phyloP scores from a whole-genome alignment of 352 stramenopile species.

The Pilasporangium apinafurcum region DNA sequence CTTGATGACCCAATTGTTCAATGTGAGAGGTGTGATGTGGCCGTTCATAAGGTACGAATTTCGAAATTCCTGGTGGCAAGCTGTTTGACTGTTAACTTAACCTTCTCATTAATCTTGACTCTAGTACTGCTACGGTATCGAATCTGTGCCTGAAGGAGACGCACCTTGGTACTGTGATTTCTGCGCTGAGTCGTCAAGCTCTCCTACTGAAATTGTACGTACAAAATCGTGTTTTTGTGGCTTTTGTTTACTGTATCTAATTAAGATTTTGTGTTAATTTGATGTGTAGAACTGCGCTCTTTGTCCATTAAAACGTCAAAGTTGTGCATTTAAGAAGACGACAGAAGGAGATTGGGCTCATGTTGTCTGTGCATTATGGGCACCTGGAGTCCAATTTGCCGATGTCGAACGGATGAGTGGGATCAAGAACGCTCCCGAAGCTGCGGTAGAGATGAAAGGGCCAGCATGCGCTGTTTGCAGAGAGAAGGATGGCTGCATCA shows the following conservation, averaged over 20 bases:
- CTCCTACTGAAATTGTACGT: constrained; percentile 45
- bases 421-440: constrained; percentile 66
- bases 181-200: constrained; percentile 36
- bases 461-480: constrained; percentile 60
- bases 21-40: constrained; percentile 79
- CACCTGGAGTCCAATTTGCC: constrained; percentile 77
- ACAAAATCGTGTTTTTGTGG: not conserved
- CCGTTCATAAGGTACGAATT: constrained; percentile 73
- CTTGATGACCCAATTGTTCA: constrained; percentile 85
- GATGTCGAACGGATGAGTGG: constrained; percentile 81
- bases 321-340: constrained; percentile 82
- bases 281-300: constrained; percentile 61
- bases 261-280: no score
- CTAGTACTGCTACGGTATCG: constrained; percentile 87
- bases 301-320: constrained; percentile 60
- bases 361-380: constrained; percentile 84
- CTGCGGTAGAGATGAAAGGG: constrained; percentile 58
- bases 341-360: constrained; percentile 75
- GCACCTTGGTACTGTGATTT: constrained; percentile 83
- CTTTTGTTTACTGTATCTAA: not conserved
- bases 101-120: constrained; percentile 3
- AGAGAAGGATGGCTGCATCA: constrained; percentile 71
- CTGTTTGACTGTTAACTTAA: not conserved
- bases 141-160: constrained; percentile 71
- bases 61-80: not conserved